These are phyloP conservation scores for Paracoccidioides brasiliensis DNA, from an alignment of 2,329 filamentous ascomycete genomes.

Conservation along the genomic window DNA sequence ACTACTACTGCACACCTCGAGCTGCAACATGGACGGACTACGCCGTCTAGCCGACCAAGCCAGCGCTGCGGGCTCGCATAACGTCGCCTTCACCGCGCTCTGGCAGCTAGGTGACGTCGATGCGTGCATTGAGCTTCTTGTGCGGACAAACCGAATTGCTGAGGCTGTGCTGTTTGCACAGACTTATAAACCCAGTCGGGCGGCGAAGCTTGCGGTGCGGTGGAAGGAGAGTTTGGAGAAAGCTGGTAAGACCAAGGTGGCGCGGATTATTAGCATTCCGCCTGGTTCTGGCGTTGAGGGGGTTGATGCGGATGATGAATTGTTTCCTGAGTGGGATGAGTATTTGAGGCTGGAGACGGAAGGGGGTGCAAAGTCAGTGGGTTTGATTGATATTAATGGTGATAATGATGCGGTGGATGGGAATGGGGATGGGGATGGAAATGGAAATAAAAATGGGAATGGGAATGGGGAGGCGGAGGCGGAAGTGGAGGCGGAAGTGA, in stretches of 20 bases:
- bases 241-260: constrained; percentile 70
- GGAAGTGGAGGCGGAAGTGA: constrained; percentile 14
- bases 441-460: constrained; percentile 17
- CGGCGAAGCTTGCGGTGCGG: constrained; percentile 51
- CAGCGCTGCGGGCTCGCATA: constrained; percentile 64
- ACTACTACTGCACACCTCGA: constrained; percentile 77
- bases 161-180: constrained; percentile 88
- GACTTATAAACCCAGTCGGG: constrained; percentile 80
- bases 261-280: constrained; percentile 70
- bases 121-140: constrained; percentile 65
- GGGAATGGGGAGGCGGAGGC: constrained; percentile 18
- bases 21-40: constrained; percentile 63
- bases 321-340: constrained; percentile 95
- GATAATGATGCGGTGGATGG: constrained; percentile 19
- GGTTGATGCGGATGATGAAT: constrained; percentile 46
- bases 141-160: constrained; percentile 62
- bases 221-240: constrained; percentile 83
- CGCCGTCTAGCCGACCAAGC: constrained; percentile 60
- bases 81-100: constrained; percentile 79
- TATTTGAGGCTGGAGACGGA: constrained; percentile 71
- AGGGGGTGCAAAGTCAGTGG: constrained; percentile 37
- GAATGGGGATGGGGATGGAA: constrained; percentile 17
- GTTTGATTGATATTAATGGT: constrained; percentile 30
- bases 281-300: constrained; percentile 48
- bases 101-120: constrained; percentile 80